Percentiles rank a stretch among this genome's conserved stretches.
These are phyloP conservation scores for Diaporthe vaccinii DNA, from an alignment of 2,329 filamentous ascomycete genomes.

Conservation along the genomic window DNA sequence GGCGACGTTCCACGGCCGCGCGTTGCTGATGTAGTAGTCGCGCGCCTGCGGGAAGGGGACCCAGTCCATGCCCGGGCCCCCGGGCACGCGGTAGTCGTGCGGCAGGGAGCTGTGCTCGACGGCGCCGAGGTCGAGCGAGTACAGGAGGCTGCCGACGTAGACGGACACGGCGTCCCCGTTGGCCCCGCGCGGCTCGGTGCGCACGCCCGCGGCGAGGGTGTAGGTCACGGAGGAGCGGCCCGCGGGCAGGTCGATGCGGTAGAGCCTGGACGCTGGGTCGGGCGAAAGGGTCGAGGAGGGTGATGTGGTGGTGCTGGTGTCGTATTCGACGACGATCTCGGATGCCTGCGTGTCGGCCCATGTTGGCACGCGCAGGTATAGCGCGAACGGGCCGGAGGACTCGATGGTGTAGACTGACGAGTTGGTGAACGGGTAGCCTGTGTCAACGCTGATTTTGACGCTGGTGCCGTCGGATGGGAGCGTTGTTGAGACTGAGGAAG, in stretches of 20 bases:
- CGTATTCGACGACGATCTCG: slow-evolving; percentile 41
- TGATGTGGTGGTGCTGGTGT: not conserved
- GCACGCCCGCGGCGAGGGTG: slow-evolving; percentile 33
- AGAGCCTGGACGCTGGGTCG: not conserved
- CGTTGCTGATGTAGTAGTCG: slow-evolving; percentile 41
- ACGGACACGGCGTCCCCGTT: slow-evolving; percentile 38
- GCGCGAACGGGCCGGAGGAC: slow-evolving; percentile 45
- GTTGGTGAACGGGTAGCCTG: slow-evolving; percentile 59
- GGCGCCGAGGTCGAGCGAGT: slow-evolving; percentile 41
- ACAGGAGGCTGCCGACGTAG: slow-evolving; percentile 42
- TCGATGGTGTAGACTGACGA: slow-evolving; percentile 48
- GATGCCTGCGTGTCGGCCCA: slow-evolving; percentile 47
- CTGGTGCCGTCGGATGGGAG: slow-evolving; percentile 44
- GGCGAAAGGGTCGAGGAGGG: not conserved
- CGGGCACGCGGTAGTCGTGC: slow-evolving; percentile 35
- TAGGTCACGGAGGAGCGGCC: slow-evolving; percentile 26
- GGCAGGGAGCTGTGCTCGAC: slow-evolving; percentile 38
- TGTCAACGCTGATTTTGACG: slow-evolving; percentile 60
- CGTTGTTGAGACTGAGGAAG: slow-evolving; percentile 56
- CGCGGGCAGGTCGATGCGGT: not conserved
- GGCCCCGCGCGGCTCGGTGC: slow-evolving; percentile 31
- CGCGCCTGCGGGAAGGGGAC: slow-evolving; percentile 41
- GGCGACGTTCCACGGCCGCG: slow-evolving; percentile 41
- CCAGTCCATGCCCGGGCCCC: slow-evolving; percentile 21
- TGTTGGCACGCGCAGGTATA: slow-evolving; percentile 49